phyloP scores from a whole-genome alignment of 768 basidiomycete genomes.

The Suillus discolor region DNA sequence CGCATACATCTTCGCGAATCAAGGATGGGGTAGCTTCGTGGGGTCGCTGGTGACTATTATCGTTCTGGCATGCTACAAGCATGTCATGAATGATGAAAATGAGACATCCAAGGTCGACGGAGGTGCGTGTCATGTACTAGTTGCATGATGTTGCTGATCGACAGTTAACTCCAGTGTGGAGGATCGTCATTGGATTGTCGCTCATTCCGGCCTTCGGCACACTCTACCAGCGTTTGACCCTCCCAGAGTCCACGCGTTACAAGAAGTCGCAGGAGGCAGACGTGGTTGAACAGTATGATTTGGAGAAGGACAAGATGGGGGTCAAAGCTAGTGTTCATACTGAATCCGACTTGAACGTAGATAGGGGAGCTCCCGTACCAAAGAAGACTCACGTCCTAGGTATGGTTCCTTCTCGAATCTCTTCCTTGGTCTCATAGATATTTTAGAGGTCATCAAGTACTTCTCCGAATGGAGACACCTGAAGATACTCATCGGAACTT shows the following conservation, averaged over 20 bases:
- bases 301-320: conserved; percentile 38
- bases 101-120: conserved; percentile 71
- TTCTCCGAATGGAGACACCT: conserved; percentile 74
- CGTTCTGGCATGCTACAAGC: conserved; percentile 63
- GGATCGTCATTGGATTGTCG: conserved; percentile 74
- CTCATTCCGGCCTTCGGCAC: conserved; percentile 75
- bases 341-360: conserved; percentile 1
- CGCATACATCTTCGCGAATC: conserved; percentile 75
- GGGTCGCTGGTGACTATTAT: conserved; percentile 66
- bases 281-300: conserved; percentile 31
- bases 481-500: conserved; percentile 69
- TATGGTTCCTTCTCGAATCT: conserved; percentile 19
- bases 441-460: conserved; percentile 61
- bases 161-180: conserved; percentile 51
- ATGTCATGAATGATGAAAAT: conserved; percentile 59
- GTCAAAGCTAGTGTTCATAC: conserved; percentile 17
- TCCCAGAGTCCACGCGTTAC: conserved; percentile 67
- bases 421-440: background rate
- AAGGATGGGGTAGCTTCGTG: conserved; percentile 76
- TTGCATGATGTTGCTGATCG: background rate
- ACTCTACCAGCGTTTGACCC: conserved; percentile 73
- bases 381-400: conserved; percentile 58
- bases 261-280: conserved; percentile 39
- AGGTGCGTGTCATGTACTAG: conserved; percentile 40
- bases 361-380: conserved; percentile 27